Conservation (phyloP, 208 protist species). For the Borovskyia barvae region DNA sequence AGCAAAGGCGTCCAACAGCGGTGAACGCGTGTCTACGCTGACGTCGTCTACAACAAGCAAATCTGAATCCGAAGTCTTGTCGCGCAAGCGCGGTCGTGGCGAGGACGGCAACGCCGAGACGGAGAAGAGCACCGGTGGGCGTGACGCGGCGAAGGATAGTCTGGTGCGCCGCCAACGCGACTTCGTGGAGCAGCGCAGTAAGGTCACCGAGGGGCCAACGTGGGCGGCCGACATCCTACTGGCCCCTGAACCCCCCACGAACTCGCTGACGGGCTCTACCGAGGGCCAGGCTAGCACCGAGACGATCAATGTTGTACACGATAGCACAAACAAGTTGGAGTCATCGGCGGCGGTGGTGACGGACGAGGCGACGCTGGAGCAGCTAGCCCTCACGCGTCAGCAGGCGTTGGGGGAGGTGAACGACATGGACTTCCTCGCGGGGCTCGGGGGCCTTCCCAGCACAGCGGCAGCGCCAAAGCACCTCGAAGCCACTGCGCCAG, state of each 20-base stretch:
- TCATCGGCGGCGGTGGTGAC: neutral
- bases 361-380: slow-evolving; percentile 7
- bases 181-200: slow-evolving; percentile 69
- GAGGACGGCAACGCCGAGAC: slow-evolving; percentile 4
- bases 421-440: slow-evolving; percentile 81
- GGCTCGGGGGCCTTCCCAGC: slow-evolving; percentile 7
- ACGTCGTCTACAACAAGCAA: slow-evolving; percentile 3
- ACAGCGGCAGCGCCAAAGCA: neutral
- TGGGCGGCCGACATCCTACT: slow-evolving; percentile 75
- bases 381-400: slow-evolving; percentile 51
- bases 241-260: slow-evolving; percentile 16
- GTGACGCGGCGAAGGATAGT: neutral
- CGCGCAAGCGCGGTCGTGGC: neutral
- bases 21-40: neutral
- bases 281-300: no score
- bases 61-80: neutral
- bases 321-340: no score
- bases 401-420: slow-evolving; percentile 62
- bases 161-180: slow-evolving; percentile 29
- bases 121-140: neutral
- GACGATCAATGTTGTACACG: no score
- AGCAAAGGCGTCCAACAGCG: slow-evolving; percentile 1
- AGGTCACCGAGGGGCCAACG: slow-evolving; percentile 55
- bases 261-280: neutral
- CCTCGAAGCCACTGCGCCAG: no score